These are phyloP conservation scores for Fusarium avenaceum DNA, from an alignment of 2,329 filamentous ascomycete species.

Conservation along the genomic window DNA sequence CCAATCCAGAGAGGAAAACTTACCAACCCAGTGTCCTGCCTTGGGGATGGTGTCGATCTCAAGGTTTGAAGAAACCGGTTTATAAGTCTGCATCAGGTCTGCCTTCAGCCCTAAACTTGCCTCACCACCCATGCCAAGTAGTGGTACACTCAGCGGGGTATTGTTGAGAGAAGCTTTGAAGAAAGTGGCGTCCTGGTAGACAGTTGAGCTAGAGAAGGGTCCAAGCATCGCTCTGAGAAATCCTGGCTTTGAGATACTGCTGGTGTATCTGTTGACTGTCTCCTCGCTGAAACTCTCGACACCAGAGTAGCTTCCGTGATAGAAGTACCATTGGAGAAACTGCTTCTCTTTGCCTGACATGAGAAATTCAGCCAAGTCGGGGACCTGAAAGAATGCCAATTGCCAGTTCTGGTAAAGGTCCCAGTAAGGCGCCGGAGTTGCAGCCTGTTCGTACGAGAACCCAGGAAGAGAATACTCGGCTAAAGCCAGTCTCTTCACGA, in stretches of 20 bases:
- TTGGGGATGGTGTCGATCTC: slow-evolving; percentile 46
- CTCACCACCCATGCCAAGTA: slow-evolving; percentile 48
- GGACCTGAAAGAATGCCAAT: slow-evolving; percentile 61
- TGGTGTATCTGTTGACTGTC: slow-evolving; percentile 56
- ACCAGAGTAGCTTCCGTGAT: slow-evolving; percentile 59
- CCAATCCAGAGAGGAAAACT: accelerated
- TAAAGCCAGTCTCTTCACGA: slow-evolving; percentile 55
- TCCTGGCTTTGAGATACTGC: slow-evolving; percentile 58
- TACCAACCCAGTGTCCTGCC: slow-evolving; percentile 49
- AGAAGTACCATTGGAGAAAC: slow-evolving; percentile 63
- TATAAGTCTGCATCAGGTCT: slow-evolving; percentile 8
- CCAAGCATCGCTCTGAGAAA: slow-evolving; percentile 58
- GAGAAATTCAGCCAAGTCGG: slow-evolving; percentile 62
- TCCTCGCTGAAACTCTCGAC: slow-evolving; percentile 55
- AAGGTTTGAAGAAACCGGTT: slow-evolving; percentile 24
- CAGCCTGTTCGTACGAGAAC: slow-evolving; percentile 55
- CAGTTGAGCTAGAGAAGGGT: slow-evolving; percentile 52
- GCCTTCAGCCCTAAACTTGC: slow-evolving; percentile 42
- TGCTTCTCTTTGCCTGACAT: slow-evolving; percentile 58
- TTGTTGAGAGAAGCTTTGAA: slow-evolving; percentile 52
- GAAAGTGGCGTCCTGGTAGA: slow-evolving; percentile 53
- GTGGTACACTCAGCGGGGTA: slow-evolving; percentile 26
- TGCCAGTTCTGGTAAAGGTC: slow-evolving; percentile 59
- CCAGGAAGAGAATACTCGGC: slow-evolving; percentile 60
- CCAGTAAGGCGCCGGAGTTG: slow-evolving; percentile 52